Base-by-base conservation (phyloP, 805 yeast species). In the Jamesozyma jinghongensis region DNA sequence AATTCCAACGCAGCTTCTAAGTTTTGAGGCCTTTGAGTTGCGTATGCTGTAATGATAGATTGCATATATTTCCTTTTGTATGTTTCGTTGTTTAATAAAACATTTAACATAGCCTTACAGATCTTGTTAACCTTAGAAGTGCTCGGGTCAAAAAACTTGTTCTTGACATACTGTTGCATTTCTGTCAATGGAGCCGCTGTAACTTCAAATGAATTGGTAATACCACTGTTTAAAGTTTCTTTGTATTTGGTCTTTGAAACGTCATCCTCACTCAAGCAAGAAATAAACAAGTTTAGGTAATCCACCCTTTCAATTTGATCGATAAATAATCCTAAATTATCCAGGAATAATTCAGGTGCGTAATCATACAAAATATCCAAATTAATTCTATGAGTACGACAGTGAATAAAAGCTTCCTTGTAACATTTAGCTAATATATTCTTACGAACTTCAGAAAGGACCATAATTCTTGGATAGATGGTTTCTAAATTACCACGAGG, bases 401-500 rank as follows among this genome's bases (percentile, higher is more conserved):
- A 92, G 6, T 80, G 73, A 34, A 74, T 50, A 52, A 90, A 87
- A 0, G 98, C 98, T n/a, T 69, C 70, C 36, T 64, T 67, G 53
- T 81, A 92, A 28, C 75, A 66, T 42, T 63, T 68, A 1, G 67
- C 63, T 27, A 71, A 67, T 45, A 92, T 85, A 49, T 72, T 71
- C 27, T 72, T 68, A 49, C 98, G 74, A 19, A 92, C 94, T 18
- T 81, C 92, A 11, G 84, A 73, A 31, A 92, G 66, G 3, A 90
- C 94, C 82, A 92, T 79, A 35, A 92, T 83, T 59, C 98, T 73
- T 12, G 99, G 98, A 54, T 77, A 80, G 16, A 92, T 83, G 0
- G 97, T 87, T 61, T 92, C 99, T 50, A 92, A 66, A 54, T 92
- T 92, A 46, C 99, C 99, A 59, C 99, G 75, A 44, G 94, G 94